These are phyloP conservation scores for Elsinoe perseae DNA, from an alignment of 2,329 filamentous ascomycete species.

Conservation along the genomic window DNA sequence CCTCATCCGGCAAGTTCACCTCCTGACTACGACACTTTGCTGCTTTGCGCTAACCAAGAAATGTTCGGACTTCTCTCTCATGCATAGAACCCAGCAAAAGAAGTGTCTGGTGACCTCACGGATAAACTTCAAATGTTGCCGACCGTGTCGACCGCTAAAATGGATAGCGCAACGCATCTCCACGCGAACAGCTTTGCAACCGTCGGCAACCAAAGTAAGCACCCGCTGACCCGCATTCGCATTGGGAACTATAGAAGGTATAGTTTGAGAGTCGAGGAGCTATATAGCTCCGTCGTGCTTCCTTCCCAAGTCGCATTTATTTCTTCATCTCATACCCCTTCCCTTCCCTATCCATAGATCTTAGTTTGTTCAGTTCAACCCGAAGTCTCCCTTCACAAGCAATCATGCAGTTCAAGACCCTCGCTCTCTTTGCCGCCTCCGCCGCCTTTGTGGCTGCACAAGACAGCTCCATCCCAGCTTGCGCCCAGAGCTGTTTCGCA, in stretches of 20 bases:
- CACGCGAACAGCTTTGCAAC: constrained; percentile 12
- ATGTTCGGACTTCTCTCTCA: no score
- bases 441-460: constrained; percentile 15
- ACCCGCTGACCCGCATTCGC: background rate
- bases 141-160: background rate
- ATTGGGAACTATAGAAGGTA: background rate
- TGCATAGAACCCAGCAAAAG: background rate
- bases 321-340: background rate
- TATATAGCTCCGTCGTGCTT: constrained; percentile 1
- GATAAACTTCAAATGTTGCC: background rate
- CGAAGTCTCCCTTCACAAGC: background rate
- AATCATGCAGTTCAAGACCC: constrained; percentile 14
- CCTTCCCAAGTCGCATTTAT: background rate
- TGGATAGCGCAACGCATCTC: constrained; percentile 11
- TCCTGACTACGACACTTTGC: background rate
- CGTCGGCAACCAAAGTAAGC: constrained; percentile 1
- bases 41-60: no score
- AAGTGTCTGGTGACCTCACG: background rate
- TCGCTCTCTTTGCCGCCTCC: background rate
- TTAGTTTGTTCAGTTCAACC: background rate
- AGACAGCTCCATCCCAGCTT: constrained; percentile 17
- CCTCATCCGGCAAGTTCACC: constrained; percentile 7
- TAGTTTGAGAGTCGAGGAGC: background rate
- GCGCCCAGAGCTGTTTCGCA: constrained; percentile 39
- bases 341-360: background rate